phyloP scores from a whole-genome alignment of 129 eudicot genomes.

The Centella asiatica region DNA sequence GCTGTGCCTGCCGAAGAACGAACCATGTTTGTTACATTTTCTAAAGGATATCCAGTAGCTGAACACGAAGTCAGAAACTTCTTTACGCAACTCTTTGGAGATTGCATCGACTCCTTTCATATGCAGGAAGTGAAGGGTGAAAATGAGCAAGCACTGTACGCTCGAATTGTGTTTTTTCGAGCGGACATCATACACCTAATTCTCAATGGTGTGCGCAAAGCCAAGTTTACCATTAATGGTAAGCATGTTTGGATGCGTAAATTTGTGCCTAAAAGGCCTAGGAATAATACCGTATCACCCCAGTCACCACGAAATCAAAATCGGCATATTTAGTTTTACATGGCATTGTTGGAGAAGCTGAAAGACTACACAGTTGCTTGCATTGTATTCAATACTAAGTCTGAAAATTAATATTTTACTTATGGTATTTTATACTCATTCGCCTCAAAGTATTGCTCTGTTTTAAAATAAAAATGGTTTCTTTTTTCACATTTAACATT shows the following conservation, averaged over 20 bases:
- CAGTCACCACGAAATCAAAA: too few relatives aligned
- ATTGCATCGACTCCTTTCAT: slow-evolving; percentile 46
- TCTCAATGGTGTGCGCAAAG: slow-evolving; percentile 38
- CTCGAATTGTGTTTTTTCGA: slow-evolving; percentile 37
- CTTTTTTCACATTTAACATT: too few relatives aligned
- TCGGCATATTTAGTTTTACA: too few relatives aligned
- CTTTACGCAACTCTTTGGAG: slow-evolving; percentile 34
- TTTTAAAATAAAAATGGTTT: too few relatives aligned
- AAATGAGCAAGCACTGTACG: slow-evolving; percentile 50
- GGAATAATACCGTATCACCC: too few relatives aligned
- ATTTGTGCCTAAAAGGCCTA: slow-evolving; percentile 26
- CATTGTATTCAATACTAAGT: too few relatives aligned
- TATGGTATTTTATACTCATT: too few relatives aligned
- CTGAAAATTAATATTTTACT: too few relatives aligned
- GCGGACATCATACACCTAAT: slow-evolving; percentile 20
- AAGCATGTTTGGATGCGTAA: slow-evolving; percentile 84
- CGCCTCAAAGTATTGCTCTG: too few relatives aligned
- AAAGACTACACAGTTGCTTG: too few relatives aligned
- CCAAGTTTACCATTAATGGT: slow-evolving; percentile 60
- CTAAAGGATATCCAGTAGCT: slow-evolving; percentile 58
- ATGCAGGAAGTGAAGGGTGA: slow-evolving; percentile 37
- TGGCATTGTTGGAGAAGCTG: too few relatives aligned
- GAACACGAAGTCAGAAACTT: slow-evolving; percentile 45
- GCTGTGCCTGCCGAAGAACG: background rate
- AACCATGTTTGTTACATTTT: slow-evolving; percentile 42